Percentiles rank a stretch among this genome's conserved stretches.
Conservation (phyloP, 179 eudicot species). For the Drosera spatulata region DNA sequence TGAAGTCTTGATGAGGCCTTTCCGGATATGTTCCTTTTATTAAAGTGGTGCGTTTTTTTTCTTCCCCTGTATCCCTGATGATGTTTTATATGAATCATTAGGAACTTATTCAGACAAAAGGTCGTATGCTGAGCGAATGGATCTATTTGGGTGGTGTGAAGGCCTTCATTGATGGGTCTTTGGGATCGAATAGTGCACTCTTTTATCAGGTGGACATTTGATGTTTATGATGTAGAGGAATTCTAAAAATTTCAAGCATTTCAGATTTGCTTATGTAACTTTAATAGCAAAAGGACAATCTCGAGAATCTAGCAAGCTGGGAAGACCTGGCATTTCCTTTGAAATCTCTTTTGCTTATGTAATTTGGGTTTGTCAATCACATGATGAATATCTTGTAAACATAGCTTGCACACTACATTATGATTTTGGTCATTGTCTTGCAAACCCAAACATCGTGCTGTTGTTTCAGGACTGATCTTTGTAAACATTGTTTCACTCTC, state of each 20-base stretch:
- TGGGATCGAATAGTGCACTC: slow-evolving; percentile 94
- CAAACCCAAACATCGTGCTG: too few species aligned
- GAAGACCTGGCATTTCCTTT: too few species aligned
- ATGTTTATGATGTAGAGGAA: not conserved
- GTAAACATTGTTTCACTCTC: too few species aligned
- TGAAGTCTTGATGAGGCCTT: slow-evolving; percentile 5
- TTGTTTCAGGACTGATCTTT: too few species aligned
- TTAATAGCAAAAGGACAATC: too few species aligned
- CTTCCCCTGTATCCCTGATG: not conserved
- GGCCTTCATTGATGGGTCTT: slow-evolving; percentile 86
- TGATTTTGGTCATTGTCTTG: too few species aligned
- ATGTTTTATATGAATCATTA: slow-evolving; percentile 11
- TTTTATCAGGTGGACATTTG: slow-evolving; percentile 64
- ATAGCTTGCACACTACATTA: too few species aligned
- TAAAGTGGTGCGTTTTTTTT: not conserved
- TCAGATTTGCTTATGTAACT: not conserved
- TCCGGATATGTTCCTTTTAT: not conserved
- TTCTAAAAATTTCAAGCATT: not conserved
- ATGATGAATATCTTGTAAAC: too few species aligned
- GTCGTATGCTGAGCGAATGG: slow-evolving; percentile 63
- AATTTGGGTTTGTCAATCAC: too few species aligned
- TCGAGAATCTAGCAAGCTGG: too few species aligned
- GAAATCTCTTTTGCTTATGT: too few species aligned
- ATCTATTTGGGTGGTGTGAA: slow-evolving; percentile 88
- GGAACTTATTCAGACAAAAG: slow-evolving; percentile 52